Base-by-base conservation (phyloP, 139 green algal genomes). In the Volvox africanus region DNA sequence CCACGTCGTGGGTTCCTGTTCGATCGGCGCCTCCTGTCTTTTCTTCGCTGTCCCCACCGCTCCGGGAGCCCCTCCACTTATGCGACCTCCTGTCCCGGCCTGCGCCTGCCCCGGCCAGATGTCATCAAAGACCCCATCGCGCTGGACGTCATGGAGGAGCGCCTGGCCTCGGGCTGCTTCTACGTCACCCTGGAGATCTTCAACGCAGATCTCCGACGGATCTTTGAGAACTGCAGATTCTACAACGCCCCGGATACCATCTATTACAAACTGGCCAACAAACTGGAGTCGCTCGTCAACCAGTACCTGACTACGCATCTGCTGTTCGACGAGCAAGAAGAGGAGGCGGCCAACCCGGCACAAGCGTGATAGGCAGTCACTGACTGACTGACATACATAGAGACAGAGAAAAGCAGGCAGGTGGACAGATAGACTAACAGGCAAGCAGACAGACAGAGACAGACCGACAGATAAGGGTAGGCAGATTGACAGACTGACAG, bases 111-210 rank as follows among this genome's bases (percentile, higher is more conserved):
- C n/a, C n/a, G n/a, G n/a, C 30, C 86, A 91, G 77, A 96, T 93
- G 96, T 98, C 81, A 94, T 98, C 79, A 96, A 99, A 30, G 97
- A 99, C 89, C 82, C 86, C 73, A 90, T 99, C 18, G 84, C 83
- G 26, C 94, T 90, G 71, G 86, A 90, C 86, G 30, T 96, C 1
- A 97, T 98, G n/a, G 78, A 95, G 73, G 71, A 79, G 55, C 84
- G 92, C 17, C 90, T 94, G 33, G 37, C 50, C 20, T 36, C 26
- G 2, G 89, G 88, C 9, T 55, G 80, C 61, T 99, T 97, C 92
- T 99, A 99, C 95, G 30, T 95, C 62, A 98, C 94, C 0, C 94
- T 99, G 24, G 97, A 99, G 83, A 99, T 99, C 37, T 99, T 99
- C 90, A 91, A 93, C 20, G 98, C 97, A 14, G 98, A 99, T 92